phyloP scores from a whole-genome alignment of 2,329 filamentous ascomycete genomes.

The Clarireedia hainanense region DNA sequence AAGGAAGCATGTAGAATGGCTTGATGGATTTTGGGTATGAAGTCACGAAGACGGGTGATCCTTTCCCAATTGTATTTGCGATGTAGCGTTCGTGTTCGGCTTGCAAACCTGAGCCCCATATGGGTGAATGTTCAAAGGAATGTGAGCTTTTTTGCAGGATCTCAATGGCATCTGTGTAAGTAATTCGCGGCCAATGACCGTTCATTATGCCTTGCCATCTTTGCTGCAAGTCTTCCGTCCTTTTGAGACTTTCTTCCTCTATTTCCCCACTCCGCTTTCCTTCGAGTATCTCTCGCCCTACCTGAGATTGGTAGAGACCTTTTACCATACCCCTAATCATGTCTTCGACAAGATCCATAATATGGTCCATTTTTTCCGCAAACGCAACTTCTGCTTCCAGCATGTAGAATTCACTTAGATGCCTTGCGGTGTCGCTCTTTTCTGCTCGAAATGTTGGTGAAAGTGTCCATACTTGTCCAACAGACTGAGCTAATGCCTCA shows the following conservation, averaged over 20 bases:
- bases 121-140: conserved; percentile 59
- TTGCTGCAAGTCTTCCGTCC: conserved; percentile 42
- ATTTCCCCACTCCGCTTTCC: conserved; percentile 8
- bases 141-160: conserved; percentile 52
- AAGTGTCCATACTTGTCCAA: conserved; percentile 88
- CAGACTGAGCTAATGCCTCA: conserved; percentile 80
- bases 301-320: conserved; percentile 35
- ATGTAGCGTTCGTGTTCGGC: conserved; percentile 91
- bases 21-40: conserved; percentile 86
- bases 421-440: conserved; percentile 83
- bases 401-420: conserved; percentile 98
- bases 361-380: conserved; percentile 55
- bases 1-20: conserved; percentile 80
- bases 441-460: conserved; percentile 93
- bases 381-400: conserved; percentile 87
- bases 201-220: conserved; percentile 66
- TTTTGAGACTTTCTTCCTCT: background rate
- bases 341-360: conserved; percentile 76
- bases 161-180: conserved; percentile 71
- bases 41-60: conserved; percentile 76
- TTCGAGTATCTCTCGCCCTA: conserved; percentile 44
- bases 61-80: conserved; percentile 50
- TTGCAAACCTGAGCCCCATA: conserved; percentile 69
- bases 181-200: conserved; percentile 66
- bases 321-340: conserved; percentile 56